These are phyloP conservation scores for Dactylis glomerata DNA, from an alignment of 176 grass and related monocot species.

Conservation along the genomic window DNA sequence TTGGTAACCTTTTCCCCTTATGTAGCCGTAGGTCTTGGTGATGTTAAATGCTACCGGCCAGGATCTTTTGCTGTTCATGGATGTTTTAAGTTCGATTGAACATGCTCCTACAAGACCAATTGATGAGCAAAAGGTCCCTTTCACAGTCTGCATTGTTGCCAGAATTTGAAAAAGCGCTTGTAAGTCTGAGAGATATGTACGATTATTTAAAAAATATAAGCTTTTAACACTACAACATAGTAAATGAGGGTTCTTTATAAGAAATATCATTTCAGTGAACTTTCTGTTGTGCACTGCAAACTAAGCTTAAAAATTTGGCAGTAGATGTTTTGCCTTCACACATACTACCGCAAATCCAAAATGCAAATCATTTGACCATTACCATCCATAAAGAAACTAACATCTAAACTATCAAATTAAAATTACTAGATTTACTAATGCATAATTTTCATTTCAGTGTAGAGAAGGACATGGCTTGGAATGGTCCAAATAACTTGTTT, in stretches of 20 bases:
- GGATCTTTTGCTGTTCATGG: background rate
- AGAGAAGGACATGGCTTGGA: background rate
- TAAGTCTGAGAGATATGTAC: background rate
- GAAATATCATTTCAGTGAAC: background rate
- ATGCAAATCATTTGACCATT: background rate
- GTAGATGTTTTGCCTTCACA: background rate
- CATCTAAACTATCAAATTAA: background rate
- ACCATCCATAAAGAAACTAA: background rate
- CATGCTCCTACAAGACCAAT: slow-evolving; percentile 4
- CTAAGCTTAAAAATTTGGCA: background rate
- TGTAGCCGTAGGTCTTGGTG: slow-evolving; percentile 1
- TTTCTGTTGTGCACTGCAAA: background rate
- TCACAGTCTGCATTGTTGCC: slow-evolving; percentile 22
- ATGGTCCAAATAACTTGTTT: background rate
- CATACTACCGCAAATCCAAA: background rate
- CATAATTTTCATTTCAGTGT: no score
- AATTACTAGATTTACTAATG: background rate
- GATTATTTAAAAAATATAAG: background rate
- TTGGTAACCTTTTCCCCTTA: background rate
- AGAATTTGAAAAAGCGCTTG: background rate
- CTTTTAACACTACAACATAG: background rate
- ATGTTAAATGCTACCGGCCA: slow-evolving; percentile 22
- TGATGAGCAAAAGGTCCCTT: slow-evolving; percentile 11
- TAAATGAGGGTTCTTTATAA: background rate
- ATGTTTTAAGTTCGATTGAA: slow-evolving; percentile 16